phyloP scores from a whole-genome alignment of 2,329 filamentous ascomycete species.

The Amylocarpus encephaloides region DNA sequence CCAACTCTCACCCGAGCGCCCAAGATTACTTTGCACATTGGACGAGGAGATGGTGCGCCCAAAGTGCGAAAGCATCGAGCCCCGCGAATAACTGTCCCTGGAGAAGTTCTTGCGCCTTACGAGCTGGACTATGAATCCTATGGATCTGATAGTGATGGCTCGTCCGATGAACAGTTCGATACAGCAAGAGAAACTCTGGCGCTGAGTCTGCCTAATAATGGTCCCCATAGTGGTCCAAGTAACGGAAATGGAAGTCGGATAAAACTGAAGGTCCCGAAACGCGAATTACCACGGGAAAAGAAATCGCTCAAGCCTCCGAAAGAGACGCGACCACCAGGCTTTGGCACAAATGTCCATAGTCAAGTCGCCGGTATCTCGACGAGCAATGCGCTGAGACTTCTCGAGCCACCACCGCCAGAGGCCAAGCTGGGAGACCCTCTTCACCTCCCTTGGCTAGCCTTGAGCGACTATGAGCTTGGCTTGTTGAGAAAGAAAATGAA shows the following conservation, averaged over 20 bases:
- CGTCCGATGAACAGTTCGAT: conserved; percentile 31
- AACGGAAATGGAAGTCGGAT: conserved; percentile 16
- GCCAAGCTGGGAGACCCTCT: conserved; percentile 48
- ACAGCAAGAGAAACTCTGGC: conserved; percentile 24
- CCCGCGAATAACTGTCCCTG: conserved; percentile 58
- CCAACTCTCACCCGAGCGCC: conserved; percentile 44
- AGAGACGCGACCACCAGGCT: conserved; percentile 28
- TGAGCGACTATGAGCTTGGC: conserved; percentile 59
- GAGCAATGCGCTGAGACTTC: conserved; percentile 31
- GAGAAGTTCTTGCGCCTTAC: conserved; percentile 59
- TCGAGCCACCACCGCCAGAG: conserved; percentile 54
- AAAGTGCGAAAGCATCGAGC: conserved; percentile 32
- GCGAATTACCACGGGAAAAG: conserved; percentile 14
- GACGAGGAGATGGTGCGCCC: conserved; percentile 27
- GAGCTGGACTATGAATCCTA: conserved; percentile 57
- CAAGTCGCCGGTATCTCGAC: conserved; percentile 33
- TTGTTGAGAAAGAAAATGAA: conserved; percentile 80
- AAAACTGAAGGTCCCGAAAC: conserved; percentile 28
- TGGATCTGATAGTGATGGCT: conserved; percentile 31
- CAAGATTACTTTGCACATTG: conserved; percentile 41
- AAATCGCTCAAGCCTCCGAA: conserved; percentile 25
- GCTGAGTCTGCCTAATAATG: conserved; percentile 10
- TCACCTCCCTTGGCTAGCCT: conserved; percentile 59
- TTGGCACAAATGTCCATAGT: conserved; percentile 32
- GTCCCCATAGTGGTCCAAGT: not conserved